Base-by-base conservation (phyloP, 2,329 filamentous ascomycete species). In the Cordyceps militaris region DNA sequence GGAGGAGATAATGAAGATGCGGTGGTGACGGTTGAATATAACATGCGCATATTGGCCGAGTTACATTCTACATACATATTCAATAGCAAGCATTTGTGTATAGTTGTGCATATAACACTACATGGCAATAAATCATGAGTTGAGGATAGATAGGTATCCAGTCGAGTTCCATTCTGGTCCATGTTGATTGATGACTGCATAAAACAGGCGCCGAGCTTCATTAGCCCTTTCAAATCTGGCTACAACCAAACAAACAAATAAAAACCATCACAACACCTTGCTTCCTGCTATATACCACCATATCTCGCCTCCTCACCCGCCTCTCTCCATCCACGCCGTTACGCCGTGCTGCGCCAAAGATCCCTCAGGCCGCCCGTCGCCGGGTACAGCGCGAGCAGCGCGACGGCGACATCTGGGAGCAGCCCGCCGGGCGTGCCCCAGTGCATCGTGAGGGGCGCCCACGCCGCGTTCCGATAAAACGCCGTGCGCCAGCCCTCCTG, bases 381-480 rank as follows among this genome's bases (percentile, higher is more conserved):
- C 2, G 78, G 77, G 21, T 79, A 73, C 47, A 71, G 67, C 2
- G 73, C 78, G 54, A 80, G 63, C 53, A 74, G 30, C n/a, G 71
- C 70, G 19, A 80, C 66, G 3, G 68, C 63, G 28, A 72, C 61
- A 44, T 80, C 77, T 36, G 70, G 69, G 55, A 80, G 63, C 40
- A 70, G 64, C 7, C 88, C 89, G 58, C 81, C 75, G 60, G 88
- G 84, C 42, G 86, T 70, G 66, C 89, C 87, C 87, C 89, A 96
- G 74, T 97, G 91, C 26, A 93, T 67, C 61, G 89, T 93, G 69
- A 96, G 76, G 32, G 92, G 91, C 57, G 88, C 84, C 84, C 89
- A 96, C 32, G 87, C 85, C 61, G 83, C 68, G 72, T 91, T 91
- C 43, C 85, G 80, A 21, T 84, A 76, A 55, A 93, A 73, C 66